These are phyloP conservation scores for Ceratopteris richardii DNA, from an alignment of 75 land plant species.

Conservation along the genomic window DNA sequence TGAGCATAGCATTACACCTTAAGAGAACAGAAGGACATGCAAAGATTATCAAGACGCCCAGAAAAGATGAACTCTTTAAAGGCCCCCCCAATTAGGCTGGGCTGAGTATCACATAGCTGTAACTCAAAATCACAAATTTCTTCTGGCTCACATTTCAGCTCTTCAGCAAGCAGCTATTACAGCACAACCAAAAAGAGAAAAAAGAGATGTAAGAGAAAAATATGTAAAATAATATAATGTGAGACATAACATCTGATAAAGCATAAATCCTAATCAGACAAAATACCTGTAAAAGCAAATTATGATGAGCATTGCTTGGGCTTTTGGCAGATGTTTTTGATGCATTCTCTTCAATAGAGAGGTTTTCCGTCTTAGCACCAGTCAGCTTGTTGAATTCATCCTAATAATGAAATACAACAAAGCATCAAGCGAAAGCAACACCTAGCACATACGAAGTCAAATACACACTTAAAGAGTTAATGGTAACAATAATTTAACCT, in stretches of 20 bases:
- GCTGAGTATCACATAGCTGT: slow-evolving; percentile 96
- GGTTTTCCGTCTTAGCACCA: background rate
- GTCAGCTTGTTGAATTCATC: slow-evolving; percentile 6
- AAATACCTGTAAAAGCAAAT: slow-evolving; percentile 31
- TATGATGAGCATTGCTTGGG: slow-evolving; percentile 11
- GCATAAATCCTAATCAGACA: too few species aligned
- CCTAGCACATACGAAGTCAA: background rate
- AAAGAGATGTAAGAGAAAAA: background rate
- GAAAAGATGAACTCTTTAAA: slow-evolving; percentile 91
- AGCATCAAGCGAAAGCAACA: background rate
- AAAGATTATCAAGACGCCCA: slow-evolving; percentile 96
- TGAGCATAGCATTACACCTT: slow-evolving; percentile 44
- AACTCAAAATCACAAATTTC: slow-evolving; percentile 96
- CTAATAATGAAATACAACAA: background rate
- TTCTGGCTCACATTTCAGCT: slow-evolving; percentile 56
- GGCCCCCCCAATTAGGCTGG: slow-evolving; percentile 82
- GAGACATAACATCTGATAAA: background rate
- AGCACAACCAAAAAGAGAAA: background rate
- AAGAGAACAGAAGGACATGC: slow-evolving; percentile 94
- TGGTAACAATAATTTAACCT: slow-evolving; percentile 31
- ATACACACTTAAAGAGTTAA: background rate
- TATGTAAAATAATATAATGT: background rate
- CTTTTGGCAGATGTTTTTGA: background rate
- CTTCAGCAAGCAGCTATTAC: slow-evolving; percentile 62
- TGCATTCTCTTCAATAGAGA: background rate